Percentiles rank a stretch among this genome's conserved stretches.
Conservation (phyloP, 2,329 filamentous ascomycete species). For the Diaporthe batatas region DNA sequence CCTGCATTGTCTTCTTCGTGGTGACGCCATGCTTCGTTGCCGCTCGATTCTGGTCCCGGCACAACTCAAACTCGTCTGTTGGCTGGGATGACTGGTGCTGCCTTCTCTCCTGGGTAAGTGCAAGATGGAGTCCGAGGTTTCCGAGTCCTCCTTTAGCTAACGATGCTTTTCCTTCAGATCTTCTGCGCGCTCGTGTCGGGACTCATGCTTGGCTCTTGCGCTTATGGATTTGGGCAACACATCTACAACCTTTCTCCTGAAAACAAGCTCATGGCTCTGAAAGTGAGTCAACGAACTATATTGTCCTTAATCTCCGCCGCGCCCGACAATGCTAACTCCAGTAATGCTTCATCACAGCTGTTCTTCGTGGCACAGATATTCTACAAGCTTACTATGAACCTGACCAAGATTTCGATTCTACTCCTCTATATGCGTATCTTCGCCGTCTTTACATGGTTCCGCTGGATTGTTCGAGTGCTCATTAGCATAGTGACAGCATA, state of each 20-base stretch:
- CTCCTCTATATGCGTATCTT: conserved; percentile 23
- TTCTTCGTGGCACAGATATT: conserved; percentile 23
- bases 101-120: conserved; percentile 6
- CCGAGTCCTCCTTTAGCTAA: not conserved
- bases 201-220: conserved; percentile 21
- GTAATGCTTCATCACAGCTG: not conserved
- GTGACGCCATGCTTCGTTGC: conserved; percentile 13
- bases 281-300: not conserved
- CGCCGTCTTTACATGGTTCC: conserved; percentile 10
- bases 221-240: conserved; percentile 24
- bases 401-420: conserved; percentile 15
- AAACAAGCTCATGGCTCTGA: conserved; percentile 15
- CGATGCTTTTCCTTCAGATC: not conserved
- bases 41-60: conserved; percentile 21
- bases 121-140: not conserved
- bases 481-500: conserved; percentile 20
- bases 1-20: conserved; percentile 25
- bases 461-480: not conserved
- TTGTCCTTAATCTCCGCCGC: not conserved
- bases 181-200: conserved; percentile 19
- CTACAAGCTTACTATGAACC: conserved; percentile 19
- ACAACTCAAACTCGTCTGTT: conserved; percentile 14
- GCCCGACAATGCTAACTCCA: not conserved
- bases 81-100: conserved; percentile 30
- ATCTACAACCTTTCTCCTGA: conserved; percentile 8